phyloP scores from a whole-genome alignment of 2,329 filamentous ascomycete genomes.

The Colletotrichum musae region DNA sequence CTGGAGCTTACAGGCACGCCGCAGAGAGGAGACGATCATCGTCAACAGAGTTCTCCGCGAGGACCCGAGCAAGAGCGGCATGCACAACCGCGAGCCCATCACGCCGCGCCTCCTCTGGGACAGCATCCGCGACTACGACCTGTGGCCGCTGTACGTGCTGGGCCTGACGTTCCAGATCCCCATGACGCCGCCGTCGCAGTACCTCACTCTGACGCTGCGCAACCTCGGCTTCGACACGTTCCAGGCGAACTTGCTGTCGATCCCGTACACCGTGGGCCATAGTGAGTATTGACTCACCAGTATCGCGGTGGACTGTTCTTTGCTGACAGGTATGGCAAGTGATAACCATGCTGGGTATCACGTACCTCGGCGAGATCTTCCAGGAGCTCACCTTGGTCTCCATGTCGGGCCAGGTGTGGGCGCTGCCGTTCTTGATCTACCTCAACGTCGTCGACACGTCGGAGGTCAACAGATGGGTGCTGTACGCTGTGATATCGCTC shows the following conservation, averaged over 20 bases:
- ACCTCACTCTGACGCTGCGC: conserved; percentile 68
- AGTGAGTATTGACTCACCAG: background rate
- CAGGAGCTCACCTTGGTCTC: conserved; percentile 63
- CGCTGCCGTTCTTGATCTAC: conserved; percentile 69
- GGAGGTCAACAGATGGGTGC: conserved; percentile 50
- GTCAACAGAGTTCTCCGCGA: conserved; percentile 71
- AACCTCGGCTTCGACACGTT: conserved; percentile 67
- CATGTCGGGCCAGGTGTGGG: conserved; percentile 68
- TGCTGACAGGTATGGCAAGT: background rate
- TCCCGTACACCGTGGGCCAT: conserved; percentile 52
- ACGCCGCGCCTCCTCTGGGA: conserved; percentile 62
- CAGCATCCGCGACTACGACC: conserved; percentile 66
- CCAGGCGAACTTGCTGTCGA: conserved; percentile 65
- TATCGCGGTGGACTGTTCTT: background rate
- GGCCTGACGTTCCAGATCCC: conserved; percentile 65
- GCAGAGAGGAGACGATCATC: conserved; percentile 68
- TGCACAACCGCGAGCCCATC: conserved; percentile 71
- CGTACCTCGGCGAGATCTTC: conserved; percentile 61
- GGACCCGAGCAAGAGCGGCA: conserved; percentile 69
- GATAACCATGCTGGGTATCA: conserved; percentile 55
- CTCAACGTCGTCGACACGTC: conserved; percentile 55
- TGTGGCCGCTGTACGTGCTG: conserved; percentile 70
- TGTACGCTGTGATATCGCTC: conserved; percentile 53
- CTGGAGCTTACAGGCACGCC: conserved; percentile 60
- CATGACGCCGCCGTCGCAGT: conserved; percentile 59